A percentile compares a stretch with the other conserved stretches of the same genome.
These are phyloP conservation scores for Pontederia paniculata DNA, from an alignment of 176 grass and related monocot species.

Conservation along the genomic window DNA sequence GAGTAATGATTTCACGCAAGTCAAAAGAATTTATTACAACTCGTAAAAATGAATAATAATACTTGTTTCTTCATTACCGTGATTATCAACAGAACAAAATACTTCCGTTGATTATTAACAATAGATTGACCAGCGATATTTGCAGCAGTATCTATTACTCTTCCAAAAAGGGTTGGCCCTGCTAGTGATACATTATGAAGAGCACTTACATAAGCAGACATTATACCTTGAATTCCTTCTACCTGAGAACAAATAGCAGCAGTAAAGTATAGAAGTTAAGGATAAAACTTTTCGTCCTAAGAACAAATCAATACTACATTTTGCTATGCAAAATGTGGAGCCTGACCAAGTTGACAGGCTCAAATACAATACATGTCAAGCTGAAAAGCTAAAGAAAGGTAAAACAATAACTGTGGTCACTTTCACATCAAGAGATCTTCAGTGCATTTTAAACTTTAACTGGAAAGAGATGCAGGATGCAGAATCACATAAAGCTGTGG, in stretches of 20 bases:
- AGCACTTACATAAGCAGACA: constrained; percentile 95
- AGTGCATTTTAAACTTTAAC: too few relatives aligned
- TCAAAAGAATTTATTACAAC: constrained; percentile 2
- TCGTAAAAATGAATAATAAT: constrained; percentile 13
- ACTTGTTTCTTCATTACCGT: constrained; percentile 40
- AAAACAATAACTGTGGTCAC: too few relatives aligned
- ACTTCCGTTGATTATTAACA: constrained; percentile 53
- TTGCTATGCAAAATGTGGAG: too few relatives aligned
- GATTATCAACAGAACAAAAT: constrained; percentile 76
- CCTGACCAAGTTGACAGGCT: too few relatives aligned
- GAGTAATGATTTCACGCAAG: constrained; percentile 26
- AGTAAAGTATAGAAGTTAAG: neutral
- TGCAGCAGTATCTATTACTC: constrained; percentile 69
- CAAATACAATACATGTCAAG: too few relatives aligned
- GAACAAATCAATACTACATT: too few relatives aligned
- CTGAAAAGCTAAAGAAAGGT: too few relatives aligned
- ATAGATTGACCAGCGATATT: constrained; percentile 77
- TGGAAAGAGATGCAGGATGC: too few relatives aligned
- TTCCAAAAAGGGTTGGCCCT: constrained; percentile 92
- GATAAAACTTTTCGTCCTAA: too few relatives aligned
- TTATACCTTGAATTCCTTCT: constrained; percentile 96
- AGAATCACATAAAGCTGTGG: too few relatives aligned
- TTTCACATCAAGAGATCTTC: too few relatives aligned
- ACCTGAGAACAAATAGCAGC: constrained; percentile 42
- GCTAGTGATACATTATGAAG: constrained; percentile 90